phyloP scores from a whole-genome alignment of 108 stramenopile genomes.

The Nitzschia palea region DNA sequence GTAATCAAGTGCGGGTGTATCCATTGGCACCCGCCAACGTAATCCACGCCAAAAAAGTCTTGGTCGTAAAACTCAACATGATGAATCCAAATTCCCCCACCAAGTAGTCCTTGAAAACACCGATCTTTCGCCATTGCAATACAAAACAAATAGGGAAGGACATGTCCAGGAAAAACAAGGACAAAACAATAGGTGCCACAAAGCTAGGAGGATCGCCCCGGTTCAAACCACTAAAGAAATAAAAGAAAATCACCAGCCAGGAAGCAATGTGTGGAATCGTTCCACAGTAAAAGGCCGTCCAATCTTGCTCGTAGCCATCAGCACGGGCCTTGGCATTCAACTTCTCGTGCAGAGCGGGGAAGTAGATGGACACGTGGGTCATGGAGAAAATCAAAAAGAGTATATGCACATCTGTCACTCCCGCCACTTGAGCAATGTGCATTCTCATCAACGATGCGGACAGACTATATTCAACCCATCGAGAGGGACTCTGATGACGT shows the following conservation, averaged over 20 bases:
- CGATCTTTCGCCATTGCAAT: constrained; percentile 23
- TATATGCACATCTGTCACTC: constrained; percentile 34
- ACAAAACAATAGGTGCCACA: constrained; percentile 11
- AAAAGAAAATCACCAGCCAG: constrained; percentile 24
- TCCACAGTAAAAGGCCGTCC: constrained; percentile 17
- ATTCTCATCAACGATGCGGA: constrained; percentile 30
- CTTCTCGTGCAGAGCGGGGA: constrained; percentile 17
- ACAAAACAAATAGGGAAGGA: constrained; percentile 14
- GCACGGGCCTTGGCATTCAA: constrained; percentile 30
- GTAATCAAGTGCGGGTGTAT: not conserved
- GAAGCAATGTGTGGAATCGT: constrained; percentile 14
- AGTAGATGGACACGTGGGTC: constrained; percentile 13
- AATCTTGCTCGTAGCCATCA: constrained; percentile 24
- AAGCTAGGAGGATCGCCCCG: constrained; percentile 15
- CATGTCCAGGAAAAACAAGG: constrained; percentile 20
- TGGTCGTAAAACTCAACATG: constrained; percentile 20
- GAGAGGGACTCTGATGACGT: constrained; percentile 30
- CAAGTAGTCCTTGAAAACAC: constrained; percentile 15
- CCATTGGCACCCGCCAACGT: constrained; percentile 13
- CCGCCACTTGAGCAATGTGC: constrained; percentile 37
- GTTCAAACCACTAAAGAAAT: constrained; percentile 1
- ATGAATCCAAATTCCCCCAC: constrained; percentile 26
- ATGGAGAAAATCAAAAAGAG: constrained; percentile 21
- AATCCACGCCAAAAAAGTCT: constrained; percentile 27
- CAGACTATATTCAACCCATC: constrained; percentile 39